Percentiles rank a stretch among this genome's conserved stretches.
phyloP scores from a whole-genome alignment of 1,284 basidiomycete genomes.

The Cryptococcus sp. region DNA sequence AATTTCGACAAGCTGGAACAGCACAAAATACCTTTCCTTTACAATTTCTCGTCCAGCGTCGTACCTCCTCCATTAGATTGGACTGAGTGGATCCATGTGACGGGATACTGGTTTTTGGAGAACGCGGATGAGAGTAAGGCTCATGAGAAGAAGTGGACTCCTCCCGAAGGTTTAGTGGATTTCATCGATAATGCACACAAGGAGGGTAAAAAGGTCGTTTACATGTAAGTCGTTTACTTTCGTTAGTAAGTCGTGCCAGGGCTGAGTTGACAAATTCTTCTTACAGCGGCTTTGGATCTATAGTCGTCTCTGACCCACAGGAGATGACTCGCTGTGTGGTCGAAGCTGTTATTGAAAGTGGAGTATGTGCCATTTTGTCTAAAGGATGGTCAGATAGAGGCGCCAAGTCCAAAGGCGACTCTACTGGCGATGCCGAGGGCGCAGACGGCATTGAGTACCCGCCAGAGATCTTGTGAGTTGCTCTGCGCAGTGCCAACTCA shows the following conservation, averaged over 20 bases:
- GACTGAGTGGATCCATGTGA: conserved; percentile 97
- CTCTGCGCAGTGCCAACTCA: not conserved
- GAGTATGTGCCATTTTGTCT: conserved; percentile 86
- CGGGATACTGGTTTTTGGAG: conserved; percentile 93
- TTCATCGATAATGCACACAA: conserved; percentile 79
- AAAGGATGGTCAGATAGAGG: conserved; percentile 98
- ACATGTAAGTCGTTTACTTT: conserved; percentile 60
- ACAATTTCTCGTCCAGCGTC: conserved; percentile 89
- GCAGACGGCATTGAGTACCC: conserved; percentile 60
- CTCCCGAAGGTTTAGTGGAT: conserved; percentile 72
- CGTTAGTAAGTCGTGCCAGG: not conserved
- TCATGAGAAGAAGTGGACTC: conserved; percentile 76
- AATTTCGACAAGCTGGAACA: conserved; percentile 90
- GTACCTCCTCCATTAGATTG: conserved; percentile 92
- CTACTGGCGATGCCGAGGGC: conserved; percentile 28
- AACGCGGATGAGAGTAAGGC: conserved; percentile 69
- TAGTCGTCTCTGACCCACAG: conserved; percentile 91
- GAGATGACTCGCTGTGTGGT: conserved; percentile 87
- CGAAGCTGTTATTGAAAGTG: conserved; percentile 80
- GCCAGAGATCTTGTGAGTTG: conserved; percentile 63
- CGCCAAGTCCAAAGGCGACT: conserved; percentile 60
- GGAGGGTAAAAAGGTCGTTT: conserved; percentile 83
- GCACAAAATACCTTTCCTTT: conserved; percentile 92
- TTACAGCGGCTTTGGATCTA: conserved; percentile 88
- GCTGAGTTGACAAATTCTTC: not conserved